A percentile compares a stretch with the other conserved stretches of the same genome.
phyloP scores from a whole-genome alignment of 1,139 yeast genomes.

The Magnusiomyces ingens region DNA sequence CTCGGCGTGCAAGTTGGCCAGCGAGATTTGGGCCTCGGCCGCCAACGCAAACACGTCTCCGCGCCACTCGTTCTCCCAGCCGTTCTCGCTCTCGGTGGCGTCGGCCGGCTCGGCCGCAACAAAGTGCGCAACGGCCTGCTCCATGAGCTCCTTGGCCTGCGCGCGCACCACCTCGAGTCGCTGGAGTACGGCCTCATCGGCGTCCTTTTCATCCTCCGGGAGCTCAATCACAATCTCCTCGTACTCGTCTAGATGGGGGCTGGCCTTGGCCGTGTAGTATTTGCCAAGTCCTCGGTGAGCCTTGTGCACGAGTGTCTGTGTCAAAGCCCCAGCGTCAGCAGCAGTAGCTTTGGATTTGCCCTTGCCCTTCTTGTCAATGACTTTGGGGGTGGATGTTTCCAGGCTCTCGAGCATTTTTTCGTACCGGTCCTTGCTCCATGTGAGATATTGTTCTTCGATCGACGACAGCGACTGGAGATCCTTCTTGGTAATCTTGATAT shows the following conservation, averaged over 20 bases:
- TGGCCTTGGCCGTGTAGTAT: constrained; percentile 32
- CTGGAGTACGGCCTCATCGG: constrained; percentile 17
- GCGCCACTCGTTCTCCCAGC: constrained; percentile 62
- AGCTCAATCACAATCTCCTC: constrained; percentile 34
- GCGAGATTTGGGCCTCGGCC: constrained; percentile 77
- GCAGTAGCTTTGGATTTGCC: constrained; percentile 20
- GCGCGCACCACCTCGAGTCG: constrained; percentile 41
- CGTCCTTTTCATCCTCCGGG: constrained; percentile 42
- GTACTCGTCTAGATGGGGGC: constrained; percentile 25
- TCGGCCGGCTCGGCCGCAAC: constrained; percentile 58
- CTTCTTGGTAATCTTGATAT: not conserved
- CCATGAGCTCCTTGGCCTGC: constrained; percentile 45
- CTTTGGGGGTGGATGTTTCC: not conserved
- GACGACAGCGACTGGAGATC: constrained; percentile 6
- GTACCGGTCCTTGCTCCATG: constrained; percentile 24
- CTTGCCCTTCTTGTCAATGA: constrained; percentile 17
- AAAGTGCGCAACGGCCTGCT: constrained; percentile 53
- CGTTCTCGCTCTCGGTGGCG: constrained; percentile 39
- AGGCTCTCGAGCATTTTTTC: constrained; percentile 18
- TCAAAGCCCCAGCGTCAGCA: constrained; percentile 10
- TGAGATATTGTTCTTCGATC: constrained; percentile 15
- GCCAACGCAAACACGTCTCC: constrained; percentile 74
- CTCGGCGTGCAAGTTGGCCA: constrained; percentile 62
- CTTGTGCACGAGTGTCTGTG: constrained; percentile 17
- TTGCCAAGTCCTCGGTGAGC: constrained; percentile 33